A percentile compares a stretch with the other conserved stretches of the same genome.
These are phyloP conservation scores for Solanum chacoense DNA, from an alignment of 305 asterid genomes.

Conservation along the genomic window DNA sequence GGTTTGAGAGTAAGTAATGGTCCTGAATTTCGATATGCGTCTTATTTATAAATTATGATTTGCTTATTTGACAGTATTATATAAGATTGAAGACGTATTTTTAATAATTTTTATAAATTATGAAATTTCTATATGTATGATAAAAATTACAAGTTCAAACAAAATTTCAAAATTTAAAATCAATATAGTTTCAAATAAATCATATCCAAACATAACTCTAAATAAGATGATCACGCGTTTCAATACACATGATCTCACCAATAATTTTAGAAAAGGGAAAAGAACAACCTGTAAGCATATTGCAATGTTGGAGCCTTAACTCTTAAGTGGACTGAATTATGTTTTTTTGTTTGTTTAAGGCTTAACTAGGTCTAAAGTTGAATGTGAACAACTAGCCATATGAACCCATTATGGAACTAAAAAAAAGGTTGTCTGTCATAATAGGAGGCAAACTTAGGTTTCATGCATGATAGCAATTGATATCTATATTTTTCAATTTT, in stretches of 20 bases:
- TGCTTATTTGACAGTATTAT: background rate
- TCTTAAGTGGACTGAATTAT: background rate
- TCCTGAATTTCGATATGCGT: too few relatives aligned
- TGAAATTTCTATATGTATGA: background rate
- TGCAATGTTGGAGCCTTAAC: background rate
- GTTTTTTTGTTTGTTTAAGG: background rate
- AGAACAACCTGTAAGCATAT: background rate
- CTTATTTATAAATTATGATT: too few relatives aligned
- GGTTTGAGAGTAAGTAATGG: background rate
- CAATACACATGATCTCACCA: background rate
- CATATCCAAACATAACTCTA: too few relatives aligned
- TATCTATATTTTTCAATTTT: too few relatives aligned
- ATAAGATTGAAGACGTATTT: background rate
- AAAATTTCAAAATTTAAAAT: background rate
- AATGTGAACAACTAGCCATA: background rate
- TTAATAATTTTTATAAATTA: background rate
- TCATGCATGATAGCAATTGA: background rate
- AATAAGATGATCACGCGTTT: too few relatives aligned
- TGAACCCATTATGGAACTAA: background rate
- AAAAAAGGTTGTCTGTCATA: background rate
- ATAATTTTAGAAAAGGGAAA: background rate
- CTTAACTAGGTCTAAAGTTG: background rate
- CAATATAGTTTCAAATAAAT: background rate
- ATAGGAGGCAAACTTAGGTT: background rate
- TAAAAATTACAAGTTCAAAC: accelerated